Base-by-base conservation (phyloP, 177 flowering plant genomes). In the Vitis hybrid region DNA sequence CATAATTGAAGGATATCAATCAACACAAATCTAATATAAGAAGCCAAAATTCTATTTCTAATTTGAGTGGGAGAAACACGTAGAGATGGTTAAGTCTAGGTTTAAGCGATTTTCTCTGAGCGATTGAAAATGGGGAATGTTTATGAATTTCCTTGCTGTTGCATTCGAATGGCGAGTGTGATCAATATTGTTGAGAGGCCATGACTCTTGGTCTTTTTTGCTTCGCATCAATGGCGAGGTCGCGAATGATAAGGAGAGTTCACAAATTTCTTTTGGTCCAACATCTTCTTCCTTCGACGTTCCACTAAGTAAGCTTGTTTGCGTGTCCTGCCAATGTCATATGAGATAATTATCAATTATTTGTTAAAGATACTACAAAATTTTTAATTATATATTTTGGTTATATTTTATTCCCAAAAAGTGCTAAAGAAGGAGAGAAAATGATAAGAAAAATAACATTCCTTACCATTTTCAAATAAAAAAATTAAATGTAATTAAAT, bases 71-170 rank as follows among this genome's bases (percentile, higher is more conserved):
- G 60, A 57, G 60, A 18, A 61, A 50, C 10, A 7, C n/a, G 64
- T 20, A 62, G n/a, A 68, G 29, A 73, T 73, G 63, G 72, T 68
- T 62, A 73, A 49, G 56, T 73, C 72, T 55, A 73, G 63, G 51
- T 73, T 68, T 22, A 73, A 53, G 20, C 16, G 13, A 60, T 53
- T 60, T 26, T 9, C 29, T 15, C 51, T 55, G 19, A 13, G 56
- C 1, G 62, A 26, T 12, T 60, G 59, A 20, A 51, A 68, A 58
- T 48, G 11, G 14, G 57, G 50, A 58, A 4, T 11, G 26, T 45
- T 52, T 18, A 18, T 48, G 9, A 68, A 49, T 0, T 39, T 8
- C 48, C 9, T 39, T 11, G 16, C 9, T 6, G 45, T 20, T 26
- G 72, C 69, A 50, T 15, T 10, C 1, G 31, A 52, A 0, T 57